phyloP scores from a whole-genome alignment of 768 basidiomycete species.

The Termitomyces sp. region DNA sequence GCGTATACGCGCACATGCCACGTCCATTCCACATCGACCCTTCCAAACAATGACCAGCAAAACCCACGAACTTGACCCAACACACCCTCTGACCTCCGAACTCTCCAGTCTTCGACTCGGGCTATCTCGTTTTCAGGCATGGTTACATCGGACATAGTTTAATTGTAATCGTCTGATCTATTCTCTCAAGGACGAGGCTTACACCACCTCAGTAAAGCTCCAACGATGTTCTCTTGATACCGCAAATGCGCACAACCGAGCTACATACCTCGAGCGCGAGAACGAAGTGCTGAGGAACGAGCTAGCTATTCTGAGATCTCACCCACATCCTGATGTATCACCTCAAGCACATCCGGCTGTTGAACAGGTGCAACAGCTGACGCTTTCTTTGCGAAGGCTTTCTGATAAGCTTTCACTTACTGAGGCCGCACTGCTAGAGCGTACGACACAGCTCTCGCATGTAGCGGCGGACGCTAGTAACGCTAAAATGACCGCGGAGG shows the following conservation, averaged over 20 bases:
- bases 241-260: constrained; percentile 41
- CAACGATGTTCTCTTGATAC: constrained; percentile 57
- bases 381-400: constrained; percentile 61
- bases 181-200: constrained; percentile 58
- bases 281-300: constrained; percentile 56
- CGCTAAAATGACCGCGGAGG: constrained; percentile 38
- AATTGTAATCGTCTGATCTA: constrained; percentile 10
- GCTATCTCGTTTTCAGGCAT: constrained; percentile 46
- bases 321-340: constrained; percentile 37
- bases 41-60: background rate
- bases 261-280: constrained; percentile 49
- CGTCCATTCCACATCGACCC: background rate
- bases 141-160: constrained; percentile 8
- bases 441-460: constrained; percentile 42
- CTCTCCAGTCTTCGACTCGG: constrained; percentile 40
- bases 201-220: constrained; percentile 58
- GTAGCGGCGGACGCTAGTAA: constrained; percentile 38
- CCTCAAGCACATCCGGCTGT: constrained; percentile 22
- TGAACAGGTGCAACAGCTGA: constrained; percentile 45
- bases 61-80: constrained; percentile 18
- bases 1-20: background rate
- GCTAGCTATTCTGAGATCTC: constrained; percentile 45
- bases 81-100: constrained; percentile 43
- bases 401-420: constrained; percentile 64
- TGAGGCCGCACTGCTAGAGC: constrained; percentile 47